Evolutionary conservation across 2,329 filamentous ascomycete species (phyloP).

Genomic region (Taxawa tesnikishii): DNA sequence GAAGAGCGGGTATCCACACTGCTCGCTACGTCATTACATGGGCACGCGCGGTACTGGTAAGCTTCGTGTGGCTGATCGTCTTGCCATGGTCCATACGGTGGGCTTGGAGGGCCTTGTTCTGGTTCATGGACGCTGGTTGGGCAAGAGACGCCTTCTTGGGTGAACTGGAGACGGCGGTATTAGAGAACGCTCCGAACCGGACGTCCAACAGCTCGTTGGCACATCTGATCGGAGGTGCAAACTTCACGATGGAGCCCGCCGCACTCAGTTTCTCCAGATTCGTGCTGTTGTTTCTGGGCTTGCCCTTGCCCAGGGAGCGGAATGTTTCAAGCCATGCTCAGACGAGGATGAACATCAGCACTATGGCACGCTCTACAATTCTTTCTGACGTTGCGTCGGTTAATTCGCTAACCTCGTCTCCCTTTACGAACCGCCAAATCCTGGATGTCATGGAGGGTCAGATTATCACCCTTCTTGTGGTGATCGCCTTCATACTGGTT

Average conservation of each 20-base stretch:
- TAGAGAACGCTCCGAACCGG: no score
- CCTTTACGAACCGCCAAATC: constrained; percentile 62
- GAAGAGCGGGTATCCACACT: constrained; percentile 63
- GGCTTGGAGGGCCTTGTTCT: constrained; percentile 89
- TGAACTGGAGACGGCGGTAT: constrained; percentile 7
- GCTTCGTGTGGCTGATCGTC: constrained; percentile 76
- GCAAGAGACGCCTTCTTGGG: constrained; percentile 25
- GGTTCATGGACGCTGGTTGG: constrained; percentile 74
- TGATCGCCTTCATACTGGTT: constrained; percentile 89
- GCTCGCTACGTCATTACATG: constrained; percentile 62
- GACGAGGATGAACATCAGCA: neutral
- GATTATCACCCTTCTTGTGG: constrained; percentile 81
- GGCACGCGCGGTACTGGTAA: constrained; percentile 66
- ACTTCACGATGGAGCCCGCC: neutral
- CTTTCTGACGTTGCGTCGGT: constrained; percentile 48
- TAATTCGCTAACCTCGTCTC: constrained; percentile 49
- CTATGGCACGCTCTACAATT: constrained; percentile 6
- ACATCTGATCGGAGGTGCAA: neutral
- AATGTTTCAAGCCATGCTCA: neutral
- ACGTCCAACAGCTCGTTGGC: neutral
- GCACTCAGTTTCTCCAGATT: constrained; percentile 3
- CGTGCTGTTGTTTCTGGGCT: neutral
- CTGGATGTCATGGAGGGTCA: constrained; percentile 84
- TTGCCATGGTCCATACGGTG: constrained; percentile 84
- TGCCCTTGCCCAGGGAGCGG: neutral